Percentiles rank a stretch among this genome's conserved stretches.
phyloP scores from a whole-genome alignment of 306 rosid species.

The Sphenostylis stenocarpa region DNA sequence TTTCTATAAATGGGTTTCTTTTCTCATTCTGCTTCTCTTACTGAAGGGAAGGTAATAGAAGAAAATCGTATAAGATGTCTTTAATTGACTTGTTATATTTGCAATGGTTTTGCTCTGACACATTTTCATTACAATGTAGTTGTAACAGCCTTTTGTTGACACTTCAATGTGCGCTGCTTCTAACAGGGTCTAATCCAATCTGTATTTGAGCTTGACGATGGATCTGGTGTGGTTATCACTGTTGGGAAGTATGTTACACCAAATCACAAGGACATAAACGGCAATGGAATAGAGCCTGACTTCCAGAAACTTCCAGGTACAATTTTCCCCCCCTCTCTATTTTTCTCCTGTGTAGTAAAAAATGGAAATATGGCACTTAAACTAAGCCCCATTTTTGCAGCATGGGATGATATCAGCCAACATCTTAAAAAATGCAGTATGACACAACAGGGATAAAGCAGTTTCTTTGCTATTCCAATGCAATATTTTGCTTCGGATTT shows the following conservation, averaged over 20 bases:
- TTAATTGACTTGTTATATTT: not conserved
- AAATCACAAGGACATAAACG: slow-evolving; percentile 82
- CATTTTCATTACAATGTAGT: not conserved
- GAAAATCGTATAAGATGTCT: not conserved
- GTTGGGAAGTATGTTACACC: slow-evolving; percentile 97
- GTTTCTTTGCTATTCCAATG: slow-evolving; percentile 28
- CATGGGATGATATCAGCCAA: slow-evolving; percentile 66
- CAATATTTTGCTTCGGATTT: slow-evolving; percentile 22
- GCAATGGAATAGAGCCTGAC: slow-evolving; percentile 92
- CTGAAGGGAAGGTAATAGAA: not conserved
- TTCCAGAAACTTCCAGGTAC: slow-evolving; percentile 83
- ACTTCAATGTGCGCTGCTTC: slow-evolving; percentile 29
- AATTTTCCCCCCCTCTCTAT: not conserved
- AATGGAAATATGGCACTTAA: slow-evolving; percentile 19
- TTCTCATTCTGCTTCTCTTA: not conserved
- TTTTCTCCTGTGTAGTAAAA: slow-evolving; percentile 1
- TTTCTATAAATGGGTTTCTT: not conserved
- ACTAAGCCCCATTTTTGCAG: slow-evolving; percentile 49
- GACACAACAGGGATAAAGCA: slow-evolving; percentile 54
- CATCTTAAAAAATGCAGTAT: slow-evolving; percentile 64
- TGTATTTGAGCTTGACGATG: slow-evolving; percentile 89
- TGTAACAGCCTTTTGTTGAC: not conserved
- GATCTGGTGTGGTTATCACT: slow-evolving; percentile 94
- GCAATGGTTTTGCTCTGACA: not conserved
- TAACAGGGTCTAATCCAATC: slow-evolving; percentile 90